Evolutionary conservation across 495 filamentous ascomycete species (phyloP), one percentile per base, ranked within the genome.

Genomic region (Lasiosphaeria ovina): DNA sequence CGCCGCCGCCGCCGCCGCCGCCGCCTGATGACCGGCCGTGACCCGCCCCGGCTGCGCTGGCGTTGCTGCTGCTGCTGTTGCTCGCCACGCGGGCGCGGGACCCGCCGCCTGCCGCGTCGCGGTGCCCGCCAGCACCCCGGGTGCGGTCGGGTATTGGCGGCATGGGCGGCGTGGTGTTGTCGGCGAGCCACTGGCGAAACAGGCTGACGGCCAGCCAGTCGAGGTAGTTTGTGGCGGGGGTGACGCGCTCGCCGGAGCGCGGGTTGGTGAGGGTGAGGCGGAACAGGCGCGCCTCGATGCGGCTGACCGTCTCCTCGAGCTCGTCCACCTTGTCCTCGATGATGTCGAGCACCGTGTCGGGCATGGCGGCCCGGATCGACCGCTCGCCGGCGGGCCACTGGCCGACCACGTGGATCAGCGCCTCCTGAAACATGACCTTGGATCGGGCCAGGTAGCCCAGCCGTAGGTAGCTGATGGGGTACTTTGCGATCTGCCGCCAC

Each of bases 401-500:
- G 6, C 92, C 92, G 6, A 97, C 91, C 0, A 97, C 91, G 64
- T 97, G 92, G 53, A 95, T 88, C 24, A 97, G 75, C 0, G 92
- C 91, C 74, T 97, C 92, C 52, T 89, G 83, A 71, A 95, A 97
- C 62, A 97, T 95, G 56, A 90, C 86, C 62, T 90, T 89, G 59
- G 85, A 89, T 45, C 91, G 85, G 5, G 91, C 88, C 17, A 96
- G 77, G 66, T 92, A 96, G 24, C 92, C 92, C 4, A 97, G 81
- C 51, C 92, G 92, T 11, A 97, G 83, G 68, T 97, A 97, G 67
- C 84, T 88, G 14, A 93, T 89, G 16, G 92, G 92, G 69, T 96
- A 96, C 72, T 95, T 96, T 42, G 91, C 90, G 58, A 96, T 94
- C 67, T 97, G 92, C 69, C 93, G 93, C 85, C 91, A 96, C 0